Base-by-base conservation (phyloP, 2,329 filamentous ascomycete species). In the Rhytidhysteron rufulum region DNA sequence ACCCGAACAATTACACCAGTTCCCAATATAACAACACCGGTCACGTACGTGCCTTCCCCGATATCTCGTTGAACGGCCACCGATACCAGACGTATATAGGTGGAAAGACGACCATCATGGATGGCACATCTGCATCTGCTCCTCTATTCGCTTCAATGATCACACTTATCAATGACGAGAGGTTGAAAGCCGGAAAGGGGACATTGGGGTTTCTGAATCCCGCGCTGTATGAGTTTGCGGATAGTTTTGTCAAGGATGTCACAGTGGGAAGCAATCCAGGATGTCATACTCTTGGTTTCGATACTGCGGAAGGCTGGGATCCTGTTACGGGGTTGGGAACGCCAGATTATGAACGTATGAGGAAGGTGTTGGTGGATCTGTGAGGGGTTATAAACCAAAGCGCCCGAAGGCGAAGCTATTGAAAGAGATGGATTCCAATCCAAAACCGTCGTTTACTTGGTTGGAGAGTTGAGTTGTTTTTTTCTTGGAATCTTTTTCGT, bases 51-150 rank as follows among this genome's bases (percentile, higher is more conserved):
- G 72, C 61, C 2, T 71, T 72, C 36, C 72, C 72, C 0, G 37
- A 39, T 22, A 60, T 74, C n/a, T 53, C 62, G 2, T 69, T 68
- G 19, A 69, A 71, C 21, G 37, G 37, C 34, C 31, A 27, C 1
- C 34, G 37, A 16, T 25, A 24, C 24, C 54, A 59, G 16, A 57
- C 74, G 5, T 69, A 70, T 1, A 54, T 72, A 22, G 56, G 72
- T 34, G 71, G 71, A 16, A 51, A 54, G 4, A 71, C 71, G 40
- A 48, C 51, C 0, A 58, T 71, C 20, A 66, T 72, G 0, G 75
- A 66, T 36, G 77, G 76, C 11, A 80, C 78, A 0, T 75, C 70
- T 36, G 72, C 74, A 6, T 68, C 69, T 3, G 55, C 71, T 22
- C 77, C 76, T 1, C 69, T 74, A 1, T 71, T 72, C 47, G 73